Evolutionary conservation across 2,329 filamentous ascomycete species (phyloP).

Genomic region (Monosporascus sp.): DNA sequence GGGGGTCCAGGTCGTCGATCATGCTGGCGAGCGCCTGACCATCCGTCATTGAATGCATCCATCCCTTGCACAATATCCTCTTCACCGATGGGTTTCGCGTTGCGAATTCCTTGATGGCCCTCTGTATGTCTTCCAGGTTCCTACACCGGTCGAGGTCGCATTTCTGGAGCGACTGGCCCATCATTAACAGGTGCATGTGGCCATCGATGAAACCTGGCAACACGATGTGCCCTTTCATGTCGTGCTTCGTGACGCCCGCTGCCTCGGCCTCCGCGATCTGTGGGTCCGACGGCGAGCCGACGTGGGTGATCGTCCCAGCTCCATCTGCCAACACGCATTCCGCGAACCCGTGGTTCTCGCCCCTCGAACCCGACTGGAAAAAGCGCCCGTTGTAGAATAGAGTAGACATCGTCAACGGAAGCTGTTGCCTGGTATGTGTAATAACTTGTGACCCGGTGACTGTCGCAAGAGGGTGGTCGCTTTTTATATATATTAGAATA

Average conservation of each 20-base stretch:
- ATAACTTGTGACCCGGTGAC: no score
- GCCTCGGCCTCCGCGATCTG: slow-evolving; percentile 22
- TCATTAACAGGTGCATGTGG: slow-evolving; percentile 51
- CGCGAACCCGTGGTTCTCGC: slow-evolving; percentile 26
- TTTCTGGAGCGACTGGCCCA: slow-evolving; percentile 49
- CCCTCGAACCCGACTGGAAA: slow-evolving; percentile 39
- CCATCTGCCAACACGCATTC: slow-evolving; percentile 31
- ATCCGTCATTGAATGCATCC: slow-evolving; percentile 52
- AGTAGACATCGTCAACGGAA: slow-evolving; percentile 39
- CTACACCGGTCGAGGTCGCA: slow-evolving; percentile 41
- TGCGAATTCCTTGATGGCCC: slow-evolving; percentile 39
- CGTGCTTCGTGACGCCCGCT: slow-evolving; percentile 18
- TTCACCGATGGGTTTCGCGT: slow-evolving; percentile 35
- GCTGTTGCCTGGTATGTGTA: no score
- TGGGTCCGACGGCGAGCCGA: slow-evolving; percentile 28
- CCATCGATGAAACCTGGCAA: slow-evolving; percentile 53
- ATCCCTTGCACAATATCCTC: slow-evolving; percentile 46
- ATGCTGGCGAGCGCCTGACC: slow-evolving; percentile 41
- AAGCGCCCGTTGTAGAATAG: slow-evolving; percentile 57
- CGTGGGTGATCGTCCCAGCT: slow-evolving; percentile 28
- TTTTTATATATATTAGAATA: no score
- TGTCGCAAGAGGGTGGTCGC: no score
- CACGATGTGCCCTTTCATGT: slow-evolving; percentile 36
- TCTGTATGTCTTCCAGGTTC: slow-evolving; percentile 42
- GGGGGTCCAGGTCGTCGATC: slow-evolving; percentile 45